These are phyloP conservation scores for Mesembryanthemum crystallinum DNA, from an alignment of 148 eudicot genomes.

Conservation along the genomic window DNA sequence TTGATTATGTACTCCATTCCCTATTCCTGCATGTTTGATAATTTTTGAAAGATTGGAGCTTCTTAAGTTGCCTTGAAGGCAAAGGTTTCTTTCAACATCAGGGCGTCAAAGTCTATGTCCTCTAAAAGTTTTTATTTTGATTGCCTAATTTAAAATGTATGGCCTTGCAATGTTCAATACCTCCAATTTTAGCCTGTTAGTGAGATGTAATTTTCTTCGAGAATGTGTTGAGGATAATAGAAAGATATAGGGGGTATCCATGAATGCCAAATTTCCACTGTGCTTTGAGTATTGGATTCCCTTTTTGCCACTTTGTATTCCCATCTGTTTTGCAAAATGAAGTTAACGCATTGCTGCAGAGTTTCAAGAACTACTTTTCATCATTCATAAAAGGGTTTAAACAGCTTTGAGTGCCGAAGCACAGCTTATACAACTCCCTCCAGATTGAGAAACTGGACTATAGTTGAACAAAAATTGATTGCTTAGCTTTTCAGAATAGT, in stretches of 20 bases:
- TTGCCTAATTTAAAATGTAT: not conserved
- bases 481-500: not conserved
- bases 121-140: not conserved
- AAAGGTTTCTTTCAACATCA: not conserved
- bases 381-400: not conserved
- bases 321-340: too few species aligned
- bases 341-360: not conserved
- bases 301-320: too few species aligned
- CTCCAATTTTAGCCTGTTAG: not conserved
- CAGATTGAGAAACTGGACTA: not conserved
- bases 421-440: not conserved
- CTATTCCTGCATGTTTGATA: not conserved
- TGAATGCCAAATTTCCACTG: too few species aligned
- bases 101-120: not conserved
- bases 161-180: not conserved
- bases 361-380: not conserved
- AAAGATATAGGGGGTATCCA: too few species aligned
- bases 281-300: too few species aligned
- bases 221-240: too few species aligned
- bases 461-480: not conserved
- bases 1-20: not conserved
- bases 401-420: not conserved
- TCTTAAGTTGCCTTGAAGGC: not conserved
- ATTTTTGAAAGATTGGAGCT: too few species aligned
- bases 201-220: not conserved